Base-by-base conservation (phyloP, 768 basidiomycete species). In the Pulveroboletus frians region DNA sequence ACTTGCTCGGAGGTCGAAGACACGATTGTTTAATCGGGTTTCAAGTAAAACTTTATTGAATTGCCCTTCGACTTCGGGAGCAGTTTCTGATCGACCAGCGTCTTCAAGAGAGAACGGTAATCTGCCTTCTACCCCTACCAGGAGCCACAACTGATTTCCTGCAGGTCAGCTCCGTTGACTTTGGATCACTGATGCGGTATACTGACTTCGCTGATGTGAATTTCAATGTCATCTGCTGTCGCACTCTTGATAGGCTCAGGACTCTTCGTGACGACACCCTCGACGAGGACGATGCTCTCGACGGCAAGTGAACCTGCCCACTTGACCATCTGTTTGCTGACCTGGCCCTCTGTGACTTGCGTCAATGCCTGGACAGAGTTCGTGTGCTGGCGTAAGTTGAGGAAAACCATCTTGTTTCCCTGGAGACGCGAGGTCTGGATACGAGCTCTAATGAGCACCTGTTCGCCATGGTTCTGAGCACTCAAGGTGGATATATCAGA, bases 311-410 rank as follows among this genome's bases (percentile, higher is more conserved):
- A 64, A 17, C 83, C 83, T 15, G 85, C 80, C 87, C 88, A 98
- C 70, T 92, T 96, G 34, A 92, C 81, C 96, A 99, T 99, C 66
- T 95, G 93, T 71, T 94, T 97, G 53, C 91, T 94, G 23, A 98
- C 77, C 60, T 80, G 83, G 39, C 81, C 86, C 10, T 82, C 78
- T 9, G 85, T 72, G 20, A 88, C 80, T 41, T 74, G 69, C 52
- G 95, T 73, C 35, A 98, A 72, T 31, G 88, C 93, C 66, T 98
- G 95, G 9, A 99, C 83, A 47, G 94, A 77, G 62, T 86, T 77
- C 13, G 78, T 84, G 58, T 88, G 80, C 68, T 99, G 95, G 51
- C 95, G 88, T 47, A 99, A 77, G 63, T 85, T 84, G 45, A 98
- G 71, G 71, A 99, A 99, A 44, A 89, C 88, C 83, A 97, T 92